These are phyloP conservation scores for Paraphaeosphaeria sporulosa DNA, from an alignment of 2,329 filamentous ascomycete genomes.

Conservation along the genomic window DNA sequence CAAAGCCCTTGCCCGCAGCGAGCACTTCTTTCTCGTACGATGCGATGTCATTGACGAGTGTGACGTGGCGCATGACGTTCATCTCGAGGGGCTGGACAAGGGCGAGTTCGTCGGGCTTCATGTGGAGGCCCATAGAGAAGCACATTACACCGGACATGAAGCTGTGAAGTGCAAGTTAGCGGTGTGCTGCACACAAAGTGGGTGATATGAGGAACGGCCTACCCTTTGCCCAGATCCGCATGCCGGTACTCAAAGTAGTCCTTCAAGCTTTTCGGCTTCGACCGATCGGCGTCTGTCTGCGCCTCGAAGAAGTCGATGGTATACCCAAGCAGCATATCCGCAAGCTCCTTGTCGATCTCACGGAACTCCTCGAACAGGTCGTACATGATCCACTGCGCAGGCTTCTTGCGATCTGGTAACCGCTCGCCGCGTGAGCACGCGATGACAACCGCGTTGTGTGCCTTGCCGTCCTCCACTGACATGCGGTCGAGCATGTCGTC, in stretches of 20 bases:
- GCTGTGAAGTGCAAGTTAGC: background rate
- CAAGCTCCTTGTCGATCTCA: slow-evolving; percentile 5
- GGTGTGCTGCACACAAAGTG: background rate
- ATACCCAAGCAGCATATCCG: slow-evolving; percentile 1
- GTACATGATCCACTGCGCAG: slow-evolving; percentile 11
- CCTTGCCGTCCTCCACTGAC: slow-evolving; percentile 5
- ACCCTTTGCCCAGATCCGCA: slow-evolving; percentile 10
- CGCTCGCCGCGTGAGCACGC: background rate
- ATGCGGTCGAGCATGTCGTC: slow-evolving; percentile 11
- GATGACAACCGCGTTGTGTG: slow-evolving; percentile 3
- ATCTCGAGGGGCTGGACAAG: slow-evolving; percentile 2
- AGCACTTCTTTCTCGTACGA: slow-evolving; percentile 11
- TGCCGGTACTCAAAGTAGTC: slow-evolving; percentile 10
- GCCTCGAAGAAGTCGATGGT: slow-evolving; percentile 9
- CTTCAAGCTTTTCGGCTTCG: background rate
- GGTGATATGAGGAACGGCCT: background rate
- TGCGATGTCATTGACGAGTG: slow-evolving; percentile 5
- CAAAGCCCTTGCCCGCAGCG: slow-evolving; percentile 2
- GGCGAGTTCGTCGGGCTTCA: background rate
- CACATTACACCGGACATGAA: slow-evolving; percentile 8
- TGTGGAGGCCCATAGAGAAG: slow-evolving; percentile 8
- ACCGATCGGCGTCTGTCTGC: slow-evolving; percentile 3
- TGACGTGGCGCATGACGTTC: slow-evolving; percentile 8
- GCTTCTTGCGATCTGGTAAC: slow-evolving; percentile 7
- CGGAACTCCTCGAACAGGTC: slow-evolving; percentile 4